A percentile compares a stretch with the other conserved stretches of the same genome.
These are phyloP conservation scores for Huntiella moniliformis DNA, from an alignment of 2,329 filamentous ascomycete genomes.

Conservation along the genomic window DNA sequence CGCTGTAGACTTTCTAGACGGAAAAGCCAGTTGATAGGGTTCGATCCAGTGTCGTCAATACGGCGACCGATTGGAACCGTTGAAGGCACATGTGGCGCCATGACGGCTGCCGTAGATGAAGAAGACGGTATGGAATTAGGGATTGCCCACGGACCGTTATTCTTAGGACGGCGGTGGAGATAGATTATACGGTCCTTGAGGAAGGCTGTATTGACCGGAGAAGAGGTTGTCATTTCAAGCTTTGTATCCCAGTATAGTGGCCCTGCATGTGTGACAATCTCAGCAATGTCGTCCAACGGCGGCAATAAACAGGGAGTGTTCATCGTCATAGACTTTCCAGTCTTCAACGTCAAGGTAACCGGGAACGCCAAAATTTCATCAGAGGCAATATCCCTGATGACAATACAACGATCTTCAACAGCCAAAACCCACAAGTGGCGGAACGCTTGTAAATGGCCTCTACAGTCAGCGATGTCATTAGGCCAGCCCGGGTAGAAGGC, in stretches of 20 bases:
- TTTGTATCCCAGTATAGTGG: slow-evolving; percentile 64
- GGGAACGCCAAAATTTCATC: slow-evolving; percentile 59
- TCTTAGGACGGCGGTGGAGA: slow-evolving; percentile 50
- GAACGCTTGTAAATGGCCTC: slow-evolving; percentile 87
- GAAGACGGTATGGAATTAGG: not conserved
- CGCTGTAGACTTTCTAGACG: slow-evolving; percentile 33
- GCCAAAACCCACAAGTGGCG: slow-evolving; percentile 95
- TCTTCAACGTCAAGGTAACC: slow-evolving; percentile 43
- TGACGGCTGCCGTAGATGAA: not conserved
- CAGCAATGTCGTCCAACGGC: slow-evolving; percentile 42
- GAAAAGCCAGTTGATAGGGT: slow-evolving; percentile 59
- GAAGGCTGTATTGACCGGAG: slow-evolving; percentile 42
- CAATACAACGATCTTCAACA: slow-evolving; percentile 70
- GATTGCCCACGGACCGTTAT: slow-evolving; percentile 42
- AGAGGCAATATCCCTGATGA: slow-evolving; percentile 73
- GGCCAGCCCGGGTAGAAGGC: slow-evolving; percentile 93
- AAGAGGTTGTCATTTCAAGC: slow-evolving; percentile 50
- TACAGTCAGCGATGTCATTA: slow-evolving; percentile 75
- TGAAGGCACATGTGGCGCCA: not conserved
- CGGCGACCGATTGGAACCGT: not conserved
- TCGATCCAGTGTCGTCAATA: slow-evolving; percentile 9
- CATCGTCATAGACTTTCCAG: slow-evolving; percentile 15
- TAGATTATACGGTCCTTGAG: slow-evolving; percentile 51
- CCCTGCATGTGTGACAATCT: slow-evolving; percentile 39
- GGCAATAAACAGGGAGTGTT: slow-evolving; percentile 39